Conservation (phyloP, 2,329 filamentous ascomycete genomes). For the Coniella lustricola region DNA sequence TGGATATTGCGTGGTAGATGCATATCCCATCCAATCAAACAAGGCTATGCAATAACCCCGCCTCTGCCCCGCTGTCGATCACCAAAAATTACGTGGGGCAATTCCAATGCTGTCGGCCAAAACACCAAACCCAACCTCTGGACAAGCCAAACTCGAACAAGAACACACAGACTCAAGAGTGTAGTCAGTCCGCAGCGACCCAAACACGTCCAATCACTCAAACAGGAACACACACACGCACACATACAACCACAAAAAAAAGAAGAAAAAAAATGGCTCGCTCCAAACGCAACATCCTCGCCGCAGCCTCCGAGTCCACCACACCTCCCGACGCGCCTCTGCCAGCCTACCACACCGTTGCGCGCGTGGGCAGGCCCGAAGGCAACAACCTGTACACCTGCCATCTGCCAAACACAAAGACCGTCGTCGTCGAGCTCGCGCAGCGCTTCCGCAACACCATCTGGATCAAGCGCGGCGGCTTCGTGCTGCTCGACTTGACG, state of each 20-base stretch:
- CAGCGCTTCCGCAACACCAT: conserved; percentile 84
- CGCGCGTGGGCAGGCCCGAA: conserved; percentile 71
- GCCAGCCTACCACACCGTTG: conserved; percentile 60
- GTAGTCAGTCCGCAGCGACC: too few species aligned
- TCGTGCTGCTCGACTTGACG: conserved; percentile 70
- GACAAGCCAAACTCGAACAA: too few species aligned
- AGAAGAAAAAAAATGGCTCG: conserved; percentile 49
- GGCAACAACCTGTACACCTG: conserved; percentile 88
- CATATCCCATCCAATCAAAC: too few species aligned
- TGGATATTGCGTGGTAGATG: too few species aligned
- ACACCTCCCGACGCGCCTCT: conserved; percentile 53
- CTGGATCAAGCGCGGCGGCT: conserved; percentile 86
- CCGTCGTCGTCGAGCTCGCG: conserved; percentile 72
- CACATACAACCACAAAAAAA: too few species aligned
- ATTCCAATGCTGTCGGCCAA: too few species aligned
- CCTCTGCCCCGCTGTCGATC: not conserved
- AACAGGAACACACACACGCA: not conserved
- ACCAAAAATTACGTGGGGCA: too few species aligned
- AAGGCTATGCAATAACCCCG: too few species aligned
- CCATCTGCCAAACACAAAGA: conserved; percentile 58
- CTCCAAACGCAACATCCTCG: conserved; percentile 69
- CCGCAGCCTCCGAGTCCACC: conserved; percentile 65
- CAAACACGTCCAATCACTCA: not conserved
- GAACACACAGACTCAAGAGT: too few species aligned
- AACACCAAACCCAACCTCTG: too few species aligned